Conservation (phyloP, 257 asterid species). For the Solanum lycopersicoides region DNA sequence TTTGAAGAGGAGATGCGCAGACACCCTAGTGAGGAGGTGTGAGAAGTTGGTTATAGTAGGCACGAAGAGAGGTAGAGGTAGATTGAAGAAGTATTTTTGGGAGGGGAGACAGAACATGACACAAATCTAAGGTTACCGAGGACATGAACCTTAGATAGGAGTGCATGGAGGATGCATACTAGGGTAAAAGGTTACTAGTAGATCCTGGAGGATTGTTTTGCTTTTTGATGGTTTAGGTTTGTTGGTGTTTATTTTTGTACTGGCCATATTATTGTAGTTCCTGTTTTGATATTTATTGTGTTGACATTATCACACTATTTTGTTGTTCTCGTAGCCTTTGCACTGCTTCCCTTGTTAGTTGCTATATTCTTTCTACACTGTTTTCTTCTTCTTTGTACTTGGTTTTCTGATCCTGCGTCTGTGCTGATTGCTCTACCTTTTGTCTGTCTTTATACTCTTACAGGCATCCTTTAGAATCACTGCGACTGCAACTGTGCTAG, state of each 20-base stretch:
- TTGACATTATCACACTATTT: neutral
- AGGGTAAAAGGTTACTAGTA: no score
- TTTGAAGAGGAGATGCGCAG: neutral
- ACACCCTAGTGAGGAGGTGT: neutral
- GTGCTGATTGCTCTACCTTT: neutral
- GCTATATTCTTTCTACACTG: neutral
- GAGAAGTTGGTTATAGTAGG: neutral
- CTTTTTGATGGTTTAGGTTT: neutral
- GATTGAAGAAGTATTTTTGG: neutral
- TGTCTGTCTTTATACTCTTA: neutral
- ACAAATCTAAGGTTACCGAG: neutral
- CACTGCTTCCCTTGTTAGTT: neutral
- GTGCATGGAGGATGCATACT: neutral
- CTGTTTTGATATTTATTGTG: neutral
- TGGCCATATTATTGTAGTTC: neutral
- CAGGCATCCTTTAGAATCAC: constrained; percentile 92
- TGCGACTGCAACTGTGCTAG: constrained; percentile 85
- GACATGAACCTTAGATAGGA: neutral
- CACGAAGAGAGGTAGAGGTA: neutral
- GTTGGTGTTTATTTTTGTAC: neutral
- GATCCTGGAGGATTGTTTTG: neutral
- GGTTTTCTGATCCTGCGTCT: neutral
- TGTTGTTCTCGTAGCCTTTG: neutral
- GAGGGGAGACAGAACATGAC: neutral
- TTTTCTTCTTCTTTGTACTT: neutral